phyloP scores from a whole-genome alignment of 2,329 filamentous ascomycete species.

The Diaporthe amygdali region DNA sequence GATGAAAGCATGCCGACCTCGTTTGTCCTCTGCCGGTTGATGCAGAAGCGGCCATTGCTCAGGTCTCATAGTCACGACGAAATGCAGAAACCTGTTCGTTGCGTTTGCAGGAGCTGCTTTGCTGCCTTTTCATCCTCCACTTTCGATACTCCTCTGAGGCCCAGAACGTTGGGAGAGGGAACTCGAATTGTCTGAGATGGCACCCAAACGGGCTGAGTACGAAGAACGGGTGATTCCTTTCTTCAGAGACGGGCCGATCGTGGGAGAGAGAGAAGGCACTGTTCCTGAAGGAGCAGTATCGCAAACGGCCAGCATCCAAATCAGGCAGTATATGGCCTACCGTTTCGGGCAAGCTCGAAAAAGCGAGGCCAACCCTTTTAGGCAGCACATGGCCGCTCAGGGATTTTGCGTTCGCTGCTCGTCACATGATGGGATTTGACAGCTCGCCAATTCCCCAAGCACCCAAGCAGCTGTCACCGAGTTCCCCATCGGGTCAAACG shows the following conservation, averaged over 20 bases:
- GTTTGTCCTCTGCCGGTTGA: not conserved
- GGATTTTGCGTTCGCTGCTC: conserved; percentile 1
- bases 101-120: not conserved
- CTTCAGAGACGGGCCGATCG: conserved; percentile 8
- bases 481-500: conserved; percentile 12
- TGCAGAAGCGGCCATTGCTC: not conserved
- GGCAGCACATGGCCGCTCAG: conserved; percentile 16
- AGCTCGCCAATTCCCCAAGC: conserved; percentile 8
- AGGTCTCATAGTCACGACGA: not conserved
- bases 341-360: not conserved
- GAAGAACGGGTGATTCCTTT: not conserved
- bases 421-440: conserved; percentile 26
- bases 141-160: conserved; percentile 4
- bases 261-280: not conserved
- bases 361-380: not conserved
- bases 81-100: not conserved
- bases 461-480: conserved; percentile 11
- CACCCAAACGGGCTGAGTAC: not conserved
- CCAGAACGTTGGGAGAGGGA: conserved; percentile 5
- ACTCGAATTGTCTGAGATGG: conserved; percentile 19
- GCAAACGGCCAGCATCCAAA: not conserved
- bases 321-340: not conserved
- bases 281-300: conserved; percentile 23
- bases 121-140: conserved; percentile 11
- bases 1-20: not conserved